A percentile compares a stretch with the other conserved stretches of the same genome.
Evolutionary conservation across 495 filamentous ascomycete species (phyloP).

Genomic region (Neurospora sp.): DNA sequence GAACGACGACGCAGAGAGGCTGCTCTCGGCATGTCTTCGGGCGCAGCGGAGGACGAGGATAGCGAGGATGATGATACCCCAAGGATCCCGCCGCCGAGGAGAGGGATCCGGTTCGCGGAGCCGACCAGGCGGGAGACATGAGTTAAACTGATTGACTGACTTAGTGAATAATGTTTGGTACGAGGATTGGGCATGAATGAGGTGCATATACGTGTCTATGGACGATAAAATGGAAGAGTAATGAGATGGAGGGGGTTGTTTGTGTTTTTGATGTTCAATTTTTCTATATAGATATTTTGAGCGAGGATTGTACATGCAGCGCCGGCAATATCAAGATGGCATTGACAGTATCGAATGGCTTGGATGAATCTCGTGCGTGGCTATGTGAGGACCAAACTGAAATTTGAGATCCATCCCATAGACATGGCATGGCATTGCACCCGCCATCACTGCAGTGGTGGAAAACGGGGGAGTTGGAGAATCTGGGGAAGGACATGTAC

Average conservation of each 20-base stretch:
- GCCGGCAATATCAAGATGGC: neutral
- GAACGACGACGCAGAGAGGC: conserved; percentile 76
- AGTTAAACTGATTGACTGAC: neutral
- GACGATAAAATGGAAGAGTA: neutral
- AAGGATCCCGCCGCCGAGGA: conserved; percentile 31
- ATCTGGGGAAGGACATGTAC: neutral
- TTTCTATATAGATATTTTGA: neutral
- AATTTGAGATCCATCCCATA: neutral
- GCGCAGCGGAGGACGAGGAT: conserved; percentile 46
- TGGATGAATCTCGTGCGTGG: neutral
- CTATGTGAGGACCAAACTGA: neutral
- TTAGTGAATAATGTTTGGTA: neutral
- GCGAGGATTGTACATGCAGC: neutral
- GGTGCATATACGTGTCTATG: neutral
- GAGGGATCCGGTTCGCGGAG: conserved; percentile 39
- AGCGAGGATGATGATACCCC: conserved; percentile 53
- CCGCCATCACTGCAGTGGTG: neutral
- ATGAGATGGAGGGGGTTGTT: neutral
- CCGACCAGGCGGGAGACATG: conserved; percentile 15
- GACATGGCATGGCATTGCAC: neutral
- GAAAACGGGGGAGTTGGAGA: neutral
- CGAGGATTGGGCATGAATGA: conserved; percentile 2
- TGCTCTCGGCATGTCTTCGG: conserved; percentile 56
- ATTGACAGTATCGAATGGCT: neutral
- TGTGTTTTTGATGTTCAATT: neutral